phyloP scores from a whole-genome alignment of 192 early-diverging fungal genomes.

The Martensiomyces pterosporus region DNA sequence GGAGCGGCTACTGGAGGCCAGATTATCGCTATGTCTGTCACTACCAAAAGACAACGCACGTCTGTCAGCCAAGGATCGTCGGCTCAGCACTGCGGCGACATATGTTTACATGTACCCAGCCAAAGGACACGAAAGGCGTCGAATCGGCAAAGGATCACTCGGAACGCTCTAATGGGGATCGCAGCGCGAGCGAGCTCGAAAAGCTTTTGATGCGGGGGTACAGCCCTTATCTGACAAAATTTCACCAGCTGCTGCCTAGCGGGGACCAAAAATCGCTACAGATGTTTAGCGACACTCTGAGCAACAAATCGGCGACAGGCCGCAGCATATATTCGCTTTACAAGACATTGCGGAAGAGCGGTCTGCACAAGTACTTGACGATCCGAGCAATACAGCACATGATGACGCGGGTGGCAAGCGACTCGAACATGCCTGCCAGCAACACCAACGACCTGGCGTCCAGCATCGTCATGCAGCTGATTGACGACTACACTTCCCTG shows the following conservation, averaged over 20 bases:
- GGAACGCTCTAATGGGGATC: too few species aligned
- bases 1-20: neutral
- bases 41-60: too few species aligned
- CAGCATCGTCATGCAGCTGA: slow-evolving; percentile 17
- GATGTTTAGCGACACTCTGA: slow-evolving; percentile 26
- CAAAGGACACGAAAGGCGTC: too few species aligned
- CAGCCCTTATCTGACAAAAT: slow-evolving; percentile 39
- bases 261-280: slow-evolving; percentile 20
- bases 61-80: too few species aligned
- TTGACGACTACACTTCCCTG: slow-evolving; percentile 30
- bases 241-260: slow-evolving; percentile 26
- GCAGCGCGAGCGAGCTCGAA: too few species aligned
- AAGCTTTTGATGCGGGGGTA: slow-evolving; percentile 18
- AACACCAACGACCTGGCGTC: slow-evolving; percentile 13
- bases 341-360: slow-evolving; percentile 8
- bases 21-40: slow-evolving; percentile 2
- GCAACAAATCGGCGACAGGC: slow-evolving; percentile 1
- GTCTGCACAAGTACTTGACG: slow-evolving; percentile 32
- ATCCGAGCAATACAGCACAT: slow-evolving; percentile 33
- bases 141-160: too few species aligned
- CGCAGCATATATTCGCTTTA: slow-evolving; percentile 18
- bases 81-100: neutral
- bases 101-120: too few species aligned
- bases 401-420: slow-evolving; percentile 18
- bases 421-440: neutral